phyloP scores from a whole-genome alignment of 345 rosid species.

The Aquilaria malaccensis region DNA sequence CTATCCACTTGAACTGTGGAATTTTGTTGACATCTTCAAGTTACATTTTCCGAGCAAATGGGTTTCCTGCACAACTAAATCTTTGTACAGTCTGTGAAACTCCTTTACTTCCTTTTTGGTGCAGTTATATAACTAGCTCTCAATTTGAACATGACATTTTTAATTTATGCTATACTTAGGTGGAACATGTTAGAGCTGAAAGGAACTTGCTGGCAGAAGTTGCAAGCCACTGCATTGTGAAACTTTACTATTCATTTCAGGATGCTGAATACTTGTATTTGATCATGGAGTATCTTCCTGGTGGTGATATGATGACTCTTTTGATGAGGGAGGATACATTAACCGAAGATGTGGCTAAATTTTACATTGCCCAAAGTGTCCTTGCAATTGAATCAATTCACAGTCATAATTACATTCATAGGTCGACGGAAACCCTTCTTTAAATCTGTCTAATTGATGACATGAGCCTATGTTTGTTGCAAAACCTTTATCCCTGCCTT shows the following conservation, averaged over 20 bases:
- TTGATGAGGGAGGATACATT: conserved; percentile 91
- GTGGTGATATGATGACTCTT: conserved; percentile 97
- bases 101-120: too few species aligned
- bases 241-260: conserved; percentile 93
- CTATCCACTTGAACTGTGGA: too few species aligned
- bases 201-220: conserved; percentile 96
- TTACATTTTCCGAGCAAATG: too few species aligned
- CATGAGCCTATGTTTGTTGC: neutral
- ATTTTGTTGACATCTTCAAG: too few species aligned
- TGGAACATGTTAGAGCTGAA: conserved; percentile 98
- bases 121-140: too few species aligned
- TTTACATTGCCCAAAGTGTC: conserved; percentile 93
- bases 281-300: conserved; percentile 97
- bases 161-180: conserved; percentile 28
- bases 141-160: too few species aligned
- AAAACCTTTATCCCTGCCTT: conserved; percentile 13
- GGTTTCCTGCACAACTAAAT: too few species aligned
- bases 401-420: conserved; percentile 85
- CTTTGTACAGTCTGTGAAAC: too few species aligned
- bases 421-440: conserved; percentile 38
- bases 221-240: conserved; percentile 92
- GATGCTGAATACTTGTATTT: conserved; percentile 86
- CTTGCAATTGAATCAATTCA: conserved; percentile 96
- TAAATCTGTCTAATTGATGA: conserved; percentile 6
- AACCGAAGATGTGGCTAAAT: conserved; percentile 72